Evolutionary conservation across 2,329 filamentous ascomycete genomes (phyloP).

Genomic region (Sarocladium brachiariae): DNA sequence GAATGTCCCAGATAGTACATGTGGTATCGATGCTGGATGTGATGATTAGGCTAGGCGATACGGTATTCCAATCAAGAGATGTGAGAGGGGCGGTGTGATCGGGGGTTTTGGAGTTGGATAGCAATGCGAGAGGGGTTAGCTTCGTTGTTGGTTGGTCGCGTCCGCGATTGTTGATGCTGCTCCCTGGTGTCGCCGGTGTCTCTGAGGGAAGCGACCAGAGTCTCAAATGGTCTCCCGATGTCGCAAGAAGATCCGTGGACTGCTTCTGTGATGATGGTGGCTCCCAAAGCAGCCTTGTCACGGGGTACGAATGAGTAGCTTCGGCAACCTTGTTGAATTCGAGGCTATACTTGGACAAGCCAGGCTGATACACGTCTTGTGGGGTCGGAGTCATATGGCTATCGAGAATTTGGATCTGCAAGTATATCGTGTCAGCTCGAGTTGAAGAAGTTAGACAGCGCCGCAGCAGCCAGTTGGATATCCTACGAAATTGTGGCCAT

Average conservation of each 20-base stretch:
- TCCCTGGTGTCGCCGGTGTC: constrained; percentile 47
- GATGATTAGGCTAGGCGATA: constrained; percentile 94
- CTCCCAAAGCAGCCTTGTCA: constrained; percentile 93
- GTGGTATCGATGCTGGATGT: constrained; percentile 98
- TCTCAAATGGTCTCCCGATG: constrained; percentile 87
- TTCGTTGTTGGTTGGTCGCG: constrained; percentile 62
- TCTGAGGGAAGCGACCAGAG: constrained; percentile 85
- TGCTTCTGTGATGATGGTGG: constrained; percentile 92
- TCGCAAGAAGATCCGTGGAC: constrained; percentile 88
- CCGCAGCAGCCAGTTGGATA: not conserved
- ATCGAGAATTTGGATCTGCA: constrained; percentile 92
- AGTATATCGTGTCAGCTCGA: constrained; percentile 3
- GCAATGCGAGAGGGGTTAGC: constrained; percentile 80
- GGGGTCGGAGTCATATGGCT: constrained; percentile 69
- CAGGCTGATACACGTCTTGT: constrained; percentile 61
- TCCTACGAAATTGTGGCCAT: constrained; percentile 92
- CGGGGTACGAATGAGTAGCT: constrained; percentile 95
- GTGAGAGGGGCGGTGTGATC: constrained; percentile 96
- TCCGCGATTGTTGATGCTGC: constrained; percentile 58
- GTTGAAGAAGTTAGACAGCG: not conserved
- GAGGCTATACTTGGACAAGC: constrained; percentile 65
- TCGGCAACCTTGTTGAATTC: constrained; percentile 93
- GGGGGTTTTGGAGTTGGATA: constrained; percentile 97
- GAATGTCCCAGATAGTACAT: constrained; percentile 99
- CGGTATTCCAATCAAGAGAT: constrained; percentile 95